Conservation (phyloP, 2,329 filamentous ascomycete genomes). For the Colletotrichum godetiae region DNA sequence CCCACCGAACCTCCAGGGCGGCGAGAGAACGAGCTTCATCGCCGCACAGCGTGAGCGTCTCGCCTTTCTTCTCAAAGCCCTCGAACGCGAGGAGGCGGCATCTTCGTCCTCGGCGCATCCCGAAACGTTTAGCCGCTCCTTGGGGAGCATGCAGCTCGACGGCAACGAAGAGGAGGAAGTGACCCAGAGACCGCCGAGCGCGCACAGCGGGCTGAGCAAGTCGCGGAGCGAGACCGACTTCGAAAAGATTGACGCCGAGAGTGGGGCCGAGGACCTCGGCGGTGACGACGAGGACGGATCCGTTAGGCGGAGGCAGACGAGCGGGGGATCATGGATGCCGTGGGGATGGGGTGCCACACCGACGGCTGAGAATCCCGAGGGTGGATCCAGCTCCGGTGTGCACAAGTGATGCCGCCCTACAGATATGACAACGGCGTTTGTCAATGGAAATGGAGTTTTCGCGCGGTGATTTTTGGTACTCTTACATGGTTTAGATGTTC, state of each 20-base stretch:
- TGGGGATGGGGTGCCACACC: slow-evolving; percentile 54
- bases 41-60: slow-evolving; percentile 83
- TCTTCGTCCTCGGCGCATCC: slow-evolving; percentile 49
- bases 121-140: slow-evolving; percentile 39
- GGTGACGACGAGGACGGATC: slow-evolving; percentile 51
- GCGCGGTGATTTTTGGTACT: slow-evolving; percentile 33
- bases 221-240: slow-evolving; percentile 90
- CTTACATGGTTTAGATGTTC: slow-evolving; percentile 22
- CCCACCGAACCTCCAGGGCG: slow-evolving; percentile 72
- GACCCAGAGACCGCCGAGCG: slow-evolving; percentile 57
- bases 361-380: slow-evolving; percentile 37
- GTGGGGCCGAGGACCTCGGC: slow-evolving; percentile 59
- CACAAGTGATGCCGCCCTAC: slow-evolving; percentile 42
- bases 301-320: slow-evolving; percentile 45
- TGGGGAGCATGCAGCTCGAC: slow-evolving; percentile 34
- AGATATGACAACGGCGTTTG: slow-evolving; percentile 10
- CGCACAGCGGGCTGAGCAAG: slow-evolving; percentile 75
- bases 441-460: slow-evolving; percentile 39
- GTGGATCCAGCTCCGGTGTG: slow-evolving; percentile 51
- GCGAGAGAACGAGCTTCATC: slow-evolving; percentile 80
- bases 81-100: slow-evolving; percentile 81
- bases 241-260: slow-evolving; percentile 86
- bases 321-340: slow-evolving; percentile 57
- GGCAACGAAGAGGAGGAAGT: slow-evolving; percentile 33
- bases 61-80: slow-evolving; percentile 77